Base-by-base conservation (phyloP, 1,284 basidiomycete species). In the Retiboletus flavoniger region DNA sequence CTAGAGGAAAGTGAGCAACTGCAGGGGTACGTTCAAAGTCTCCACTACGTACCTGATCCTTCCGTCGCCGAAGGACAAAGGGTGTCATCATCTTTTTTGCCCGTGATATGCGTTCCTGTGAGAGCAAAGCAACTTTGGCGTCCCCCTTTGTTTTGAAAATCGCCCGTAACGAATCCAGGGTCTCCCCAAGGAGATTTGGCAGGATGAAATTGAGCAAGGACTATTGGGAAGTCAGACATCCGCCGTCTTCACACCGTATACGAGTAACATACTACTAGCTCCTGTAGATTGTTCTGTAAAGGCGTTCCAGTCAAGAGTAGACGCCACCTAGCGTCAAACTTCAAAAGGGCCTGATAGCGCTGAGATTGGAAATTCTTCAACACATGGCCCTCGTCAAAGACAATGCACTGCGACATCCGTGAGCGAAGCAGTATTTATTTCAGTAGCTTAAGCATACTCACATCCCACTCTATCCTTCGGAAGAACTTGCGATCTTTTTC, bases 11-110 rank as follows among this genome's bases (percentile, higher is more conserved):
- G 24, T 70, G 24, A 65, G 44, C 21, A 17, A 31, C 46, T 34
- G 4, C 19, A 40, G 32, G 35, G 51, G 29, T 16, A 31, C 10
- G 13, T 8, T 39, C 46, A 11, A 34, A 26, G 11, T 24, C 31
- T 50, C 38, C 4, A 21, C 19, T 32, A 61, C 74, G 49, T 60
- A 85, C 90, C 75, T 94, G 91, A 59, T 95, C 92, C 74, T 99
- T 99, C 60, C 95, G 84, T 46, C 97, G 83, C 21, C 97, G 89
- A 19, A 99, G 81, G 28, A 99, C 95, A 69, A 99, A 99, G 0
- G 97, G 97, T 16, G 93, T 95, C 88, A 99, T 95, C 95, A 99
- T 98, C 70, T 91, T 94, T 75, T 98, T 97, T 6, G 97, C 97
- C 53, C 96, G 78, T 47, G 93, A 91, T 26, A 98, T 91, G 44